phyloP scores from a whole-genome alignment of 306 rosid species.

The Mimosa bimucronata region DNA sequence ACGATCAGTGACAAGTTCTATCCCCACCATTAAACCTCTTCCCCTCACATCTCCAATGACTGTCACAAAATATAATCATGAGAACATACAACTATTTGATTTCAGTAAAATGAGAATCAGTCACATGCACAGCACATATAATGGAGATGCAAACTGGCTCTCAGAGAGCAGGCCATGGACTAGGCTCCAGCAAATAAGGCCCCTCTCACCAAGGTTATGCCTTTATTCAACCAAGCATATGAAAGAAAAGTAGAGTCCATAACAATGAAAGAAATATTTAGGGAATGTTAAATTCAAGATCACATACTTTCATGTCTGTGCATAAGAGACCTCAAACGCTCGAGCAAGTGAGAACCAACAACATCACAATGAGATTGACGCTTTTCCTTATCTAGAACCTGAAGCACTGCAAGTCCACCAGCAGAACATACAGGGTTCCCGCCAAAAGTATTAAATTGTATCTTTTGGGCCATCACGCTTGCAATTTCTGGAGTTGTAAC shows the following conservation, averaged over 20 bases:
- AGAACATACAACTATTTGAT: slow-evolving; percentile 22
- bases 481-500: slow-evolving; percentile 96
- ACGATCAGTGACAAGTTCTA: slow-evolving; percentile 72
- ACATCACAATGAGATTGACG: slow-evolving; percentile 78
- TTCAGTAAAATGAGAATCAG: slow-evolving; percentile 29
- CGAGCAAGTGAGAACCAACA: slow-evolving; percentile 81
- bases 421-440: slow-evolving; percentile 97
- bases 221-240: slow-evolving; percentile 5
- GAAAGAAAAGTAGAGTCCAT: neutral
- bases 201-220: neutral
- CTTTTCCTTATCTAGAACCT: slow-evolving; percentile 83
- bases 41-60: slow-evolving; percentile 92
- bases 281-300: slow-evolving; percentile 27
- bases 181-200: neutral
- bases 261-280: slow-evolving; percentile 3
- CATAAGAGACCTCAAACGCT: slow-evolving; percentile 73
- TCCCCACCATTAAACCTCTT: slow-evolving; percentile 83
- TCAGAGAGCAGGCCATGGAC: no score
- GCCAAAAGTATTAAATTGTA: slow-evolving; percentile 83
- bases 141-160: neutral
- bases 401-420: slow-evolving; percentile 89
- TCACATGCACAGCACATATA: slow-evolving; percentile 4
- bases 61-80: slow-evolving; percentile 40
- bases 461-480: slow-evolving; percentile 72
- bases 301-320: slow-evolving; percentile 70